Evolutionary conservation across 345 rosid species (phyloP), one percentile per base, ranked within the genome.

Genomic region (Aquilaria sinensis): DNA sequence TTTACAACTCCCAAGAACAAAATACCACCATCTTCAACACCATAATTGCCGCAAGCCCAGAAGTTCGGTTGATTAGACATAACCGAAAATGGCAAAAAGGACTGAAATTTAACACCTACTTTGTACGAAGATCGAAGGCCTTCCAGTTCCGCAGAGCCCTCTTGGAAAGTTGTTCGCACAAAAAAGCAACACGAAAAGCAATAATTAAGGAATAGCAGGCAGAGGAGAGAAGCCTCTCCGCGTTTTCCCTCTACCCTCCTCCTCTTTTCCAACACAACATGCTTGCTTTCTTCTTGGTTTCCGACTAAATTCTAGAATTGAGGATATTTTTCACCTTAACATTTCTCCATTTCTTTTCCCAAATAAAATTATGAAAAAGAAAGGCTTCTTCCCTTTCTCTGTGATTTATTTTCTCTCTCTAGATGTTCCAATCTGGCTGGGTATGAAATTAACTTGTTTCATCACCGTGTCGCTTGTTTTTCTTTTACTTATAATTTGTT

Each of bases 401-500:
- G 23, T 23, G 23, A 1, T 23, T 23, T 23, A 23, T 47, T 57
- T 23, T 66, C 43, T 47, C 15, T 14, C 45, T 64, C 62, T 61
- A 51, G 10, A 61, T 60, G 63, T 72, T 74, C 72, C 74, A 75
- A 75, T 51, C 54, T 29, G 56, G 31, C 5, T 16, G 55, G 56
- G 9, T 59, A 56, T 47, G 76, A 55, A 64, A 11, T 68, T 61
- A 46, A 58, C 67, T 62, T 64, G 62, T 71, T 45, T 48, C 37
- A 23, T 51, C 31, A 70, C 59, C 74, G 67, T 65, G n/a, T 70
- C 59, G 58, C 60, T 61, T 37, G 43, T 37, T 63, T 71, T 75
- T 61, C 69, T 57, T 75, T 78, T 66, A 73, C 65, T 69, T 78
- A 69, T 68, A 73, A 67, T 65, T 56, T 47, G 45, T 9, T 16